Percentiles rank a stretch among this genome's conserved stretches.
Evolutionary conservation across 192 early-diverging fungal genomes (phyloP).

Genomic region (Coemansia sp.): DNA sequence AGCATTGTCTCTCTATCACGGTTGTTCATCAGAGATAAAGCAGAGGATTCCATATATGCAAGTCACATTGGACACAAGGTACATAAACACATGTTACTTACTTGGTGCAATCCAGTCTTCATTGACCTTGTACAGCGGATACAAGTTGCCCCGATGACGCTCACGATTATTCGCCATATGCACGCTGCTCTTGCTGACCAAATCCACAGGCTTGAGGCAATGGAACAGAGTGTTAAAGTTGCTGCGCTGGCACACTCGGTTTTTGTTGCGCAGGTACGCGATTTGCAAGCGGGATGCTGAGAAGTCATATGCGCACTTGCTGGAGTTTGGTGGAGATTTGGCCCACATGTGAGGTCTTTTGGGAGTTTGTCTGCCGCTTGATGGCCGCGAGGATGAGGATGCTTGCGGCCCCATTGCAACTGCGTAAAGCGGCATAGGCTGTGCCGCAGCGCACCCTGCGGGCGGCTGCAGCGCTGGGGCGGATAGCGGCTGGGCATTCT

Average conservation of each 20-base stretch:
- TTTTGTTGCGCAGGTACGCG: slow-evolving; percentile 31
- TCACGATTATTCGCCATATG: slow-evolving; percentile 4
- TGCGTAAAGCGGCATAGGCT: neutral
- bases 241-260: slow-evolving; percentile 22
- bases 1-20: neutral
- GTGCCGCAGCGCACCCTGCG: slow-evolving; percentile 2
- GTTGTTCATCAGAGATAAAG: neutral
- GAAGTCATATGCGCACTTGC: slow-evolving; percentile 4
- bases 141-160: slow-evolving; percentile 27
- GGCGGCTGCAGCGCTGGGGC: slow-evolving; percentile 1
- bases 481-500: slow-evolving; percentile 1
- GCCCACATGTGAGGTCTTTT: slow-evolving; percentile 8
- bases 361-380: slow-evolving; percentile 8
- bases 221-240: slow-evolving; percentile 38
- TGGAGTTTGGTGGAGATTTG: slow-evolving; percentile 11
- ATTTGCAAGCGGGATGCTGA: slow-evolving; percentile 1
- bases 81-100: slow-evolving; percentile 26
- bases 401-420: neutral
- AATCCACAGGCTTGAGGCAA: slow-evolving; percentile 38
- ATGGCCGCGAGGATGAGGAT: slow-evolving; percentile 2
- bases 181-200: slow-evolving; percentile 16
- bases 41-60: slow-evolving; percentile 45
- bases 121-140: slow-evolving; percentile 46
- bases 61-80: neutral
- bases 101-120: slow-evolving; percentile 53